Base-by-base conservation (phyloP, 75 land plant species). In the Pinus taeda region DNA sequence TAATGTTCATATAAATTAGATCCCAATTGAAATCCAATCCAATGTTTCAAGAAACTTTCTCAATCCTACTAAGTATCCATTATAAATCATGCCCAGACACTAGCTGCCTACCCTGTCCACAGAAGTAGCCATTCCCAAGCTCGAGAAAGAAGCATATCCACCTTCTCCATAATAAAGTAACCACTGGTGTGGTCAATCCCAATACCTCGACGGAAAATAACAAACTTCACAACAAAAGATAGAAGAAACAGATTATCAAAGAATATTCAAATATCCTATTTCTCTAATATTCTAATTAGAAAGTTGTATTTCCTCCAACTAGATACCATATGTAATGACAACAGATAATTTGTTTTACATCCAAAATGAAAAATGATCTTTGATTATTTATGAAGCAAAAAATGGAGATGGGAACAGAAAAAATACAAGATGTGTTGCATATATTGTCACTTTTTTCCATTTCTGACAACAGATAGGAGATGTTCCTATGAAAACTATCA, bases 141-240 rank as follows among this genome's bases (percentile, higher is more conserved):
- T 21, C 91, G 88, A 39, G 79, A 57, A 60, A 91, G 73, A 57
- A 91, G 78, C 37, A 81, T 77, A 80, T 91, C 84, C 72, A 91
- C 74, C 76, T 91, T 91, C 30, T 80, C 78, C 74, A 58, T 86
- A 22, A 88, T 39, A 73, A 91, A 91, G 79, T 78, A 85, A 57
- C 71, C 91, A 8, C 83, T 88, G 42, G 84, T 84, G 8, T 63
- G 78, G 74, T 91, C 90, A 66, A 88, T 79, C 67, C 93, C 93
- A 73, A 86, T 74, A 21, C 93, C 93, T 22, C 91, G 84, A 45
- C 88, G 90, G 72, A 88, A 91, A 45, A 88, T 82, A 15, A 88
- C 74, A 73, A 86, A 91, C 93, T 91, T 74, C 24, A 45, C 0
- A 45, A 45, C 49, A 45, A 45, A 45, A 45, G 7, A 45, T n/a